Conservation (phyloP, 768 basidiomycete species). For the Scleroderma bovista region DNA sequence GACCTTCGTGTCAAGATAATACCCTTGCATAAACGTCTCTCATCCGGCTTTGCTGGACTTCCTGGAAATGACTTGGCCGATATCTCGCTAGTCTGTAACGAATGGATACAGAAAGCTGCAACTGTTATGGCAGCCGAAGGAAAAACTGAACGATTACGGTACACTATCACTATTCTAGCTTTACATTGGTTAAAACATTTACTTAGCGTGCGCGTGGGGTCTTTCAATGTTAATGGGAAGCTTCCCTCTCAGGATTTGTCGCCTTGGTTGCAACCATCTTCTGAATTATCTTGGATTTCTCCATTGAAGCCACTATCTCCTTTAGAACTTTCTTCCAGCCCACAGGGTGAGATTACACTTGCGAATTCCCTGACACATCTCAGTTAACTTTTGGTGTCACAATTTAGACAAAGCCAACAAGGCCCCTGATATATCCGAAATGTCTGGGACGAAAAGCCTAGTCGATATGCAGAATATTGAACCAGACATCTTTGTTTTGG, state of each 20-base stretch:
- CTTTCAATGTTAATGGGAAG: constrained; percentile 83
- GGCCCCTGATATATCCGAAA: not conserved
- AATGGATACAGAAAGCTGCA: constrained; percentile 54
- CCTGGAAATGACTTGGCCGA: constrained; percentile 59
- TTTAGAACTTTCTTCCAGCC: constrained; percentile 20
- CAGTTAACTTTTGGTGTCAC: not conserved
- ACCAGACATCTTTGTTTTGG: constrained; percentile 69
- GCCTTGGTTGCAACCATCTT: constrained; percentile 48
- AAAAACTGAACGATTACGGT: constrained; percentile 23
- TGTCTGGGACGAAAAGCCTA: not conserved
- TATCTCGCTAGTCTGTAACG: constrained; percentile 51
- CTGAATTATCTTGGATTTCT: constrained; percentile 24
- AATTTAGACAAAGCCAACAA: constrained; percentile 9
- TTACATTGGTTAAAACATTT: not conserved
- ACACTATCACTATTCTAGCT: not conserved
- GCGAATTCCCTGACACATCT: not conserved
- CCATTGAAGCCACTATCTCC: constrained; percentile 34
- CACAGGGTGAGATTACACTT: constrained; percentile 14
- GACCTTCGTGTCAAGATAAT: constrained; percentile 50
- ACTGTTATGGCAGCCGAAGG: constrained; percentile 23
- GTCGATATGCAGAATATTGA: constrained; percentile 27
- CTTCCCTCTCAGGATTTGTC: constrained; percentile 67
- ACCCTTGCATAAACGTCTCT: constrained; percentile 51
- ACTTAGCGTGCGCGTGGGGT: constrained; percentile 61
- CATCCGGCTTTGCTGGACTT: constrained; percentile 54